phyloP scores from a whole-genome alignment of 2,329 filamentous ascomycete species.

The Verticillium albo-atrum region DNA sequence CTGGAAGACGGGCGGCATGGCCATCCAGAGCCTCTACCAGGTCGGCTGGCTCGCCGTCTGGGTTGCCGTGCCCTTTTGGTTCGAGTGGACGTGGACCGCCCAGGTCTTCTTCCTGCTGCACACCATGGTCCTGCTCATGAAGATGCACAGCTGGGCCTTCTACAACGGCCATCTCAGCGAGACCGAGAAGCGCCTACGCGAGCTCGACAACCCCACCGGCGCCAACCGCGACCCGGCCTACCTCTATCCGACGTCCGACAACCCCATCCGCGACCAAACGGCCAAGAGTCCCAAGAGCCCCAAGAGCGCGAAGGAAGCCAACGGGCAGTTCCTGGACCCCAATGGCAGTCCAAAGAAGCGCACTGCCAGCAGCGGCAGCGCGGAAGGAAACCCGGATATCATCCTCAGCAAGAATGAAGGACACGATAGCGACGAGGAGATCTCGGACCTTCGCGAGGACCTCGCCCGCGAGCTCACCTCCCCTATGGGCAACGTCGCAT shows the following conservation, averaged over 20 bases:
- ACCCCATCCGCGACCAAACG: constrained; percentile 36
- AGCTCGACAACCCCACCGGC: constrained; percentile 68
- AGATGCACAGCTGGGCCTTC: constrained; percentile 98
- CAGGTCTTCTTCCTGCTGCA: constrained; percentile 94
- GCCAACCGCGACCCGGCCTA: constrained; percentile 61
- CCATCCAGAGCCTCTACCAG: constrained; percentile 80
- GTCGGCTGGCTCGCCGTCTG: constrained; percentile 73
- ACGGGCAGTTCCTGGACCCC: neutral
- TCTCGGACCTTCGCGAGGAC: constrained; percentile 74
- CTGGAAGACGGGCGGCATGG: constrained; percentile 76
- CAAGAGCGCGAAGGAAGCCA: constrained; percentile 16
- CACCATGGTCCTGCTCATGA: constrained; percentile 90
- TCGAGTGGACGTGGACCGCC: constrained; percentile 94
- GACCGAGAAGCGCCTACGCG: constrained; percentile 73
- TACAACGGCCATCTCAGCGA: constrained; percentile 95
- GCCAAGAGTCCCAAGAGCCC: constrained; percentile 13
- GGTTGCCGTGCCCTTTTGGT: constrained; percentile 78
- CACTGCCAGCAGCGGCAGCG: constrained; percentile 15
- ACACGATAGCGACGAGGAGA: constrained; percentile 36
- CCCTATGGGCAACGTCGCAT: constrained; percentile 83
- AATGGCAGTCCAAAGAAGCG: neutral
- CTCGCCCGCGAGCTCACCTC: constrained; percentile 89
- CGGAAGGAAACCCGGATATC: neutral
- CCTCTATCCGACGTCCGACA: constrained; percentile 64
- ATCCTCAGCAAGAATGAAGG: constrained; percentile 18